Conservation (phyloP, 2,329 filamentous ascomycete genomes). For the Aureobasidium sp. region DNA sequence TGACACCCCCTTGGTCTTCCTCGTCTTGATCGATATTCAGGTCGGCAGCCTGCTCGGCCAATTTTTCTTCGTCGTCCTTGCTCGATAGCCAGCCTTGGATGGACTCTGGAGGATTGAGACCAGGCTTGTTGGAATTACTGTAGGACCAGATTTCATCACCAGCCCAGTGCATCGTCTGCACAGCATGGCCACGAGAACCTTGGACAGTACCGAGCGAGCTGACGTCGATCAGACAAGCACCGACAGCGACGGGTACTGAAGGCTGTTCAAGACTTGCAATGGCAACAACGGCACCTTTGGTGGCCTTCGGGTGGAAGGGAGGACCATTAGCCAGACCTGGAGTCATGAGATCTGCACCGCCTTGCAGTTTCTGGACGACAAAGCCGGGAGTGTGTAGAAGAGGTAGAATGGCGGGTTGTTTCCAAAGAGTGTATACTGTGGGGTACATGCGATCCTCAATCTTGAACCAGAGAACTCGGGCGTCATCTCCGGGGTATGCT, state of each 20-base stretch:
- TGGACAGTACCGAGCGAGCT: conserved; percentile 48
- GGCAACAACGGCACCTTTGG: conserved; percentile 55
- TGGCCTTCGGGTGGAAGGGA: conserved; percentile 54
- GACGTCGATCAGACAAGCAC: conserved; percentile 58
- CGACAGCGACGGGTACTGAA: conserved; percentile 57
- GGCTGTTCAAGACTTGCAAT: conserved; percentile 54
- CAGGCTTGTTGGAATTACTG: conserved; percentile 49
- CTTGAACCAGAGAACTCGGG: conserved; percentile 58
- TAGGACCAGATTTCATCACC: conserved; percentile 64
- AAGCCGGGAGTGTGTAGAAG: conserved; percentile 57
- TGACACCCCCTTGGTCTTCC: conserved; percentile 42
- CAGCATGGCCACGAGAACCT: conserved; percentile 57
- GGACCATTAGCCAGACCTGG: conserved; percentile 59
- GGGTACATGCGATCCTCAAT: conserved; percentile 51
- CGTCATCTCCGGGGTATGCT: conserved; percentile 49
- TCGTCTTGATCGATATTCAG: conserved; percentile 38
- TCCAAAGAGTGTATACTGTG: conserved; percentile 61
- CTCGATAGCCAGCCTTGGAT: conserved; percentile 43
- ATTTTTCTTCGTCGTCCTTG: conserved; percentile 27
- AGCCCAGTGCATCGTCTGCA: conserved; percentile 59
- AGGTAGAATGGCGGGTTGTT: conserved; percentile 53
- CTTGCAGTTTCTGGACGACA: conserved; percentile 56
- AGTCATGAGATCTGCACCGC: conserved; percentile 62
- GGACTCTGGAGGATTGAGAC: conserved; percentile 45
- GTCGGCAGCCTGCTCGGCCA: conserved; percentile 35